Evolutionary conservation across 1,139 yeast genomes (phyloP).

Genomic region (Pichia norvegensis): DNA sequence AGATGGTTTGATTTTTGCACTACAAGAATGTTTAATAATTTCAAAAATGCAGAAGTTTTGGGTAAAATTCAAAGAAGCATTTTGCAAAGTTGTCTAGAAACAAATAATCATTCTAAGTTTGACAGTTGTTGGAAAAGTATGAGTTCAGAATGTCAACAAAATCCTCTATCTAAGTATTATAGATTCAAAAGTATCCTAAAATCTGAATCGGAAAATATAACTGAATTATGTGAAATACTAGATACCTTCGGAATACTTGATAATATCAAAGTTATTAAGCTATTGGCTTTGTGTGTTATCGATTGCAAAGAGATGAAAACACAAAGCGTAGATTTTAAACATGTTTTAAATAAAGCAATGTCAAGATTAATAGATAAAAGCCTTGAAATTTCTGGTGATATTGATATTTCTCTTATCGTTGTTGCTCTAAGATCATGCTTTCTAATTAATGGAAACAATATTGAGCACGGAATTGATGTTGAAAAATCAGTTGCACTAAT

Average conservation of each 20-base stretch:
- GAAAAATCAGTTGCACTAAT: slow-evolving; percentile 1
- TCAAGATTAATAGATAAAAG: slow-evolving; percentile 17
- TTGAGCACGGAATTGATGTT: slow-evolving; percentile 3
- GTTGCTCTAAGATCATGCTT: slow-evolving; percentile 23
- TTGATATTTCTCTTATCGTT: slow-evolving; percentile 17
- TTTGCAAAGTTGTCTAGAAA: slow-evolving; percentile 22
- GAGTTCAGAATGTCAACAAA: slow-evolving; percentile 15
- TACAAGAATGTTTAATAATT: slow-evolving; percentile 20
- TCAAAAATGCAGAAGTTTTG: slow-evolving; percentile 18
- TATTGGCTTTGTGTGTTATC: slow-evolving; percentile 22
- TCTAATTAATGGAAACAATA: slow-evolving; percentile 21
- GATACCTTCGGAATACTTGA: slow-evolving; percentile 8
- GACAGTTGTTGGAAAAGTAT: slow-evolving; percentile 14
- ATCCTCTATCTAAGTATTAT: slow-evolving; percentile 26
- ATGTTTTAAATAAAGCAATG: slow-evolving; percentile 18
- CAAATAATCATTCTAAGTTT: slow-evolving; percentile 16
- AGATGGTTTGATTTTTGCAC: slow-evolving; percentile 27
- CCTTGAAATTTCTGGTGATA: not conserved
- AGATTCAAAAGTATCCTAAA: slow-evolving; percentile 20
- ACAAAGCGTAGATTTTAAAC: not conserved
- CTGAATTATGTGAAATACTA: slow-evolving; percentile 11
- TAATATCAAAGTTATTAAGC: slow-evolving; percentile 11
- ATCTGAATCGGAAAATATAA: slow-evolving; percentile 14
- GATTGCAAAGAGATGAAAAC: slow-evolving; percentile 14
- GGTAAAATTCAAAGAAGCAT: slow-evolving; percentile 29